Base-by-base conservation (phyloP, 2,329 filamentous ascomycete genomes). In the Geosmithia morbida region DNA sequence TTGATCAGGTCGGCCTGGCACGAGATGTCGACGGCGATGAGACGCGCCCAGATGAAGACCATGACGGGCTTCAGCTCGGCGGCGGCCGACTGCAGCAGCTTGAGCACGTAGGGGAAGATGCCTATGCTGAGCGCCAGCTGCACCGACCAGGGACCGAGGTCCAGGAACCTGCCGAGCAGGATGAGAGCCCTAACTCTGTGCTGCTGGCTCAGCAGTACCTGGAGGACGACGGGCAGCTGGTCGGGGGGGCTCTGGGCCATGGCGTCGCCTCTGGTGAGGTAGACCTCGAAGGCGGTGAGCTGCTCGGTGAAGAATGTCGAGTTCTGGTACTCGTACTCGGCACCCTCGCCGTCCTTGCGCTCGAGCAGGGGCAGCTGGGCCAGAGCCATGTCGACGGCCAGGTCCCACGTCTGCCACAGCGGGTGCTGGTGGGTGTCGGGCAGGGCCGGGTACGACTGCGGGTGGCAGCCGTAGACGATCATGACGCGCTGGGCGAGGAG, bases 21-120 rank as follows among this genome's bases (percentile, higher is more conserved):
- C 1, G 86, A 87, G 50, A 92, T 82, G 59, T 98, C 92, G 6
- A 98, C 92, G 7, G 92, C 92, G 53, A 98, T 78, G 42, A 98
- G 87, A 45, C 92, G 79, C 6, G 92, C 89, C 92, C 92, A 98
- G 52, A 98, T 98, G 63, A 97, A 98, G 5, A 98, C 89, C 92
- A 98, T 97, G 50, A 97, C 89, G 0, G 92, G 90, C 59, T 97
- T 97, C 51, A 98, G 68, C 63, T 98, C 92, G 44, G 87, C 78
- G 0, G 92, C 92, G 44, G 94, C 90, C 4, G 92, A 97, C 62
- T 98, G 92, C 17, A 98, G 70, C 22, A 98, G 72, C 65, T 98
- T 98, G 33, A 98, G 70, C n/a, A 98, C 92, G 59, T 98, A 98
- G 0, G 92, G 92, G 63, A 98, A 98, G 52, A 98, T 98, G 20